These are phyloP conservation scores for Hydnomerulius pinastri DNA, from an alignment of 768 basidiomycete genomes.

Conservation along the genomic window DNA sequence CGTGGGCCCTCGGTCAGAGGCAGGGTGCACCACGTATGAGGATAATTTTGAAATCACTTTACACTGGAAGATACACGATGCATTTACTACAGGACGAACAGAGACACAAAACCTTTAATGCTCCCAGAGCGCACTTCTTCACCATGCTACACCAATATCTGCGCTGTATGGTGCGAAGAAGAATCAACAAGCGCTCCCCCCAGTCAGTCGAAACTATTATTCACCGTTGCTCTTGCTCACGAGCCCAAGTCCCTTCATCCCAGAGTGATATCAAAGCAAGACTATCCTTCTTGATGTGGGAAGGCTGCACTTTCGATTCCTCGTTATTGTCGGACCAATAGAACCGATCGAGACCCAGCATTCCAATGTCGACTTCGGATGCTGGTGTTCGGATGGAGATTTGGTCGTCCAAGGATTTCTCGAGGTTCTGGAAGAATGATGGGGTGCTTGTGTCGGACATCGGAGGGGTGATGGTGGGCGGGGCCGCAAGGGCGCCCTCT, in stretches of 20 bases:
- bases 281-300: conserved; percentile 24
- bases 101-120: not conserved
- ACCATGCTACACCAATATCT: not conserved
- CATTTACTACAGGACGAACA: not conserved
- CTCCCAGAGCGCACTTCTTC: not conserved
- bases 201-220: not conserved
- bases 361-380: conserved; percentile 21
- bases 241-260: conserved; percentile 9
- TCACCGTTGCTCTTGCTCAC: conserved; percentile 5
- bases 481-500: not conserved
- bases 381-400: conserved; percentile 17
- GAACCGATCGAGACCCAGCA: conserved; percentile 28
- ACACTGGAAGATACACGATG: not conserved
- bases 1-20: too few species aligned
- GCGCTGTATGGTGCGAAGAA: not conserved
- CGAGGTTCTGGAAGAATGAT: not conserved
- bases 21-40: too few species aligned
- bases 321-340: conserved; percentile 17
- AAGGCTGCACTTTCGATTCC: conserved; percentile 11
- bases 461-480: not conserved
- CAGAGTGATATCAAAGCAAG: conserved; percentile 19
- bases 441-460: conserved; percentile 9
- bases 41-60: too few species aligned
- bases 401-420: conserved; percentile 6
- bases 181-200: not conserved